Base-by-base conservation (phyloP, 257 asterid genomes). In the Misopates orontium region DNA sequence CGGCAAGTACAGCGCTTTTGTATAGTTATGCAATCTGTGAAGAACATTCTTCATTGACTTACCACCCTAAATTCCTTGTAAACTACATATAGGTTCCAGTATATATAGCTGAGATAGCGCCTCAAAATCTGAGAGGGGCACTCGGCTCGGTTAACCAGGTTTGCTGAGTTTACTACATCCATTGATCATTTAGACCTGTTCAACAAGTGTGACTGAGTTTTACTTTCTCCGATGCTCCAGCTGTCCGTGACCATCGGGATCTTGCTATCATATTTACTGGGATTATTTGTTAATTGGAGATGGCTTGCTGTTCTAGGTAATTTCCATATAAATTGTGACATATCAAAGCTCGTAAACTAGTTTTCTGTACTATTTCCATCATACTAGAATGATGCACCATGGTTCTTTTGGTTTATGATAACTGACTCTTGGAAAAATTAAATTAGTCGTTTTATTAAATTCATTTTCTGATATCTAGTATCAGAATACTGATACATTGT, bases 201-300 rank as follows among this genome's bases (percentile, higher is more conserved):
- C 50, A 20, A 50, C 51, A 55, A 61, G 32, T 28, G 22, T 60
- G 63, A 64, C 68, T 62, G 17, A 62, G 52, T 13, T 75, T 54
- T 47, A 28, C 48, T 39, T 55, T 14, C 18, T 40, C 59, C 24
- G 44, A 16, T 60, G 47, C 32, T 85, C 68, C 71, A 93, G 98
- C 96, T 93, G 59, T 82, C 98, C 54, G 95, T 93, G 53, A 93
- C 98, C 0, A 82, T 90, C 45, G 98, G 98, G 75, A 86, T 93
- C 62, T 58, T 93, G 97, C 80, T 92, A 58, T 62, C 97, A 0
- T 92, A 92, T 78, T 72, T 92, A 75, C 75, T 92, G 57, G 98
- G 97, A 39, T 82, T 90, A 54, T 87, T 93, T 69, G 84, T 79
- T 31, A 70, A 73, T 58, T 93, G 98, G 98, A 87, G 98, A 77